phyloP scores from a whole-genome alignment of 768 basidiomycete species.

The Phaeolepiota aurea region DNA sequence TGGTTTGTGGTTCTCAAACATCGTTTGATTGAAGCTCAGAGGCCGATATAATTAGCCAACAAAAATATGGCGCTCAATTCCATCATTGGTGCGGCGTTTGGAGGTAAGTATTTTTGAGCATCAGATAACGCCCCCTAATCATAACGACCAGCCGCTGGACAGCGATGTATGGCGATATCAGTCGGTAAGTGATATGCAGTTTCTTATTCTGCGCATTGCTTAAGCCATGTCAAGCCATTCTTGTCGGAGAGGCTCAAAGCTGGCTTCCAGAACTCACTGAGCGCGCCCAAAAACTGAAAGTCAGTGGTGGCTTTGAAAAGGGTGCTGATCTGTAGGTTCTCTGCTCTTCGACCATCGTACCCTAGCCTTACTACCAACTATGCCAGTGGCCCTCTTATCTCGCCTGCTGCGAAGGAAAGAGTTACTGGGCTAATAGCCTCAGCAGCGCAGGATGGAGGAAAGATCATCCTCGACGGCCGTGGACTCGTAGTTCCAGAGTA shows the following conservation, averaged over 20 bases:
- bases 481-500: conserved; percentile 60
- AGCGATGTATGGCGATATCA: conserved; percentile 95
- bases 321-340: conserved; percentile 65
- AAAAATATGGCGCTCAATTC: conserved; percentile 89
- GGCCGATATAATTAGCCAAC: conserved; percentile 76
- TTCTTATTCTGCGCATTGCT: not conserved
- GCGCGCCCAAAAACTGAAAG: conserved; percentile 69
- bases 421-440: conserved; percentile 71
- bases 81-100: conserved; percentile 89
- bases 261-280: conserved; percentile 88
- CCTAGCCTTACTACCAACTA: conserved; percentile 4
- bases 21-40: too few species aligned
- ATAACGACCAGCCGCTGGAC: conserved; percentile 69
- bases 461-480: conserved; percentile 82
- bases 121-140: conserved; percentile 6
- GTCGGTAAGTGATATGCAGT: conserved; percentile 49
- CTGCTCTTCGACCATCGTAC: not conserved
- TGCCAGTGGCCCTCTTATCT: conserved; percentile 67
- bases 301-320: conserved; percentile 86
- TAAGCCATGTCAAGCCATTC: conserved; percentile 38
- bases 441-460: conserved; percentile 73
- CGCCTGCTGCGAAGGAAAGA: conserved; percentile 73
- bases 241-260: conserved; percentile 70
- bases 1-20: conserved; percentile 47
- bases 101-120: conserved; percentile 47